These are phyloP conservation scores for Eleusine indica DNA, from an alignment of 176 grass and related monocot genomes.

Conservation along the genomic window DNA sequence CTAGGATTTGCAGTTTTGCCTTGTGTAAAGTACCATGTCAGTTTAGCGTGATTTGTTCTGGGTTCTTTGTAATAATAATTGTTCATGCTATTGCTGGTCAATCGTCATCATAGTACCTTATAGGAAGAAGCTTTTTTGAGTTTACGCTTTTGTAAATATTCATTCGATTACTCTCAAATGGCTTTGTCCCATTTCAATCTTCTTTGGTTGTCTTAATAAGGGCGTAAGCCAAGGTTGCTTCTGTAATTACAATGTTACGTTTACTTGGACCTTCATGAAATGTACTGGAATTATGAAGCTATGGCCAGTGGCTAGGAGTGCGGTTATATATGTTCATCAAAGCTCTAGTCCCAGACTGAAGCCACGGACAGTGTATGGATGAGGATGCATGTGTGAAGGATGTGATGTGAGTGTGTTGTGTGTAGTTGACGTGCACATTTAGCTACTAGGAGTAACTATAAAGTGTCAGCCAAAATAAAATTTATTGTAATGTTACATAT, in stretches of 20 bases:
- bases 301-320: background rate
- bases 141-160: slow-evolving; percentile 37
- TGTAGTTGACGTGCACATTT: too few species aligned
- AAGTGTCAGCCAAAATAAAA: background rate
- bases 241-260: background rate
- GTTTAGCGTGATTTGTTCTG: slow-evolving; percentile 29
- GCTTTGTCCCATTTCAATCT: background rate
- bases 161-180: slow-evolving; percentile 17
- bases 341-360: background rate
- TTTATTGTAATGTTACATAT: background rate
- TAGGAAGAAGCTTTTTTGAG: slow-evolving; percentile 29
- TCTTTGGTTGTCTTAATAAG: background rate
- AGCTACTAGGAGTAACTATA: too few species aligned
- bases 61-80: slow-evolving; percentile 46
- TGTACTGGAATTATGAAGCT: background rate
- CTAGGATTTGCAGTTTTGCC: slow-evolving; percentile 38
- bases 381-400: too few species aligned
- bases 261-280: background rate
- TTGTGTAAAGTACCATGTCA: slow-evolving; percentile 36
- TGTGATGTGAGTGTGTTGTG: too few species aligned
- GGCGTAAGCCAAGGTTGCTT: background rate
- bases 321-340: background rate
- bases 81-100: background rate
- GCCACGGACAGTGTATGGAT: too few species aligned
- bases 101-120: slow-evolving; percentile 20